These are phyloP conservation scores for Didymella keratinophila DNA, from an alignment of 2,329 filamentous ascomycete species.

Conservation along the genomic window DNA sequence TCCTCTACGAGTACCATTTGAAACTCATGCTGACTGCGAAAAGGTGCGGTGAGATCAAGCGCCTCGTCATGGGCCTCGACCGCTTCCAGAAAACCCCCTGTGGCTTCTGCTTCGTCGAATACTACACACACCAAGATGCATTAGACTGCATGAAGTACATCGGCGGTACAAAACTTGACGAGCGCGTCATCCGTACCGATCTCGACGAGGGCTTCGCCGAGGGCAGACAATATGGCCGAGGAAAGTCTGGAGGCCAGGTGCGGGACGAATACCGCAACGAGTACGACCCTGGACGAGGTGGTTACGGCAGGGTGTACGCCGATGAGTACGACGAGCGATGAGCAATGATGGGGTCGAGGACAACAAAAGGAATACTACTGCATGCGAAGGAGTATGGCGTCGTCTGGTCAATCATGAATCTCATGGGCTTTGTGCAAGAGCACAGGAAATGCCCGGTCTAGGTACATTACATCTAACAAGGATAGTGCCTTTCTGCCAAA, in stretches of 20 bases:
- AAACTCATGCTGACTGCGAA: neutral
- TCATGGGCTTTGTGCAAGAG: constrained; percentile 9
- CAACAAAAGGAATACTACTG: constrained; percentile 15
- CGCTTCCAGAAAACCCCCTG: constrained; percentile 97
- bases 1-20: constrained; percentile 43
- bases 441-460: constrained; percentile 17
- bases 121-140: constrained; percentile 97
- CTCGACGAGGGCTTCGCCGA: constrained; percentile 95
- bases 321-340: constrained; percentile 45
- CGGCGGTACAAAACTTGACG: constrained; percentile 96
- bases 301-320: constrained; percentile 74
- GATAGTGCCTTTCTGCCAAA: constrained; percentile 11
- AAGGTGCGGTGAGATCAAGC: constrained; percentile 90
- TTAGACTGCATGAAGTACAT: constrained; percentile 99
- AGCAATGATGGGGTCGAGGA: neutral
- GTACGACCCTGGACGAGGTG: constrained; percentile 92
- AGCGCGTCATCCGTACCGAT: constrained; percentile 94
- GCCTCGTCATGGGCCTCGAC: constrained; percentile 96
- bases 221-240: constrained; percentile 92
- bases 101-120: constrained; percentile 99
- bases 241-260: constrained; percentile 95
- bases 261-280: constrained; percentile 97
- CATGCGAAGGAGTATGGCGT: constrained; percentile 33
- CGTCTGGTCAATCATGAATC: constrained; percentile 13
- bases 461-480: constrained; percentile 24